Evolutionary conservation across 2,329 filamentous ascomycete species (phyloP).

Genomic region (Xylaria sp.): DNA sequence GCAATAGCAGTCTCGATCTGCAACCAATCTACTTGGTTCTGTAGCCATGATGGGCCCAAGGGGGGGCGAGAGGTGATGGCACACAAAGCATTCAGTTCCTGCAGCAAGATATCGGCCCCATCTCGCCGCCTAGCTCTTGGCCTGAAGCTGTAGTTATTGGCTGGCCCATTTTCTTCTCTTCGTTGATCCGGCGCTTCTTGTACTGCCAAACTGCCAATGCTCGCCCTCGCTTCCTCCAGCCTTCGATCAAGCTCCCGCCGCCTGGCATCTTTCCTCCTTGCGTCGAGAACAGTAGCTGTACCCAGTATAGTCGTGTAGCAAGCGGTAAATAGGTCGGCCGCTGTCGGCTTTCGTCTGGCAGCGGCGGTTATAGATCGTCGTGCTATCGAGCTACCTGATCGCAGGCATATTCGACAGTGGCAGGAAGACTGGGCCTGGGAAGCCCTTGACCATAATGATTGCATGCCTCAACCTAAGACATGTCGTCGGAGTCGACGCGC

Average conservation of each 20-base stretch:
- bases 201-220: slow-evolving; percentile 37
- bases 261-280: slow-evolving; percentile 58
- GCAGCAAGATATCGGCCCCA: slow-evolving; percentile 10
- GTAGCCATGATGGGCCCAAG: slow-evolving; percentile 22
- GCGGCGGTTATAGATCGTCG: slow-evolving; percentile 54
- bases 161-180: neutral
- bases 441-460: slow-evolving; percentile 68
- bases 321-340: slow-evolving; percentile 63
- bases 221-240: slow-evolving; percentile 57
- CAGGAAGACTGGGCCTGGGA: slow-evolving; percentile 62
- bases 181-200: slow-evolving; percentile 30
- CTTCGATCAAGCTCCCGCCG: slow-evolving; percentile 63
- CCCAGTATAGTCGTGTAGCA: slow-evolving; percentile 70
- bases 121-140: neutral
- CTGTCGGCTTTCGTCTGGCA: slow-evolving; percentile 51
- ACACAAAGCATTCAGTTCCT: slow-evolving; percentile 29
- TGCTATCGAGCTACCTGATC: slow-evolving; percentile 50
- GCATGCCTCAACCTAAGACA: slow-evolving; percentile 58
- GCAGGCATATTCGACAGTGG: slow-evolving; percentile 64
- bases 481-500: slow-evolving; percentile 21
- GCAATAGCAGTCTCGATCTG: slow-evolving; percentile 32
- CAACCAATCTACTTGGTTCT: slow-evolving; percentile 32
- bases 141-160: neutral
- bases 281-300: slow-evolving; percentile 65
- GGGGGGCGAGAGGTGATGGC: slow-evolving; percentile 21